Conservation (phyloP, 805 yeast genomes). For the Wickerhamiella brachini region DNA sequence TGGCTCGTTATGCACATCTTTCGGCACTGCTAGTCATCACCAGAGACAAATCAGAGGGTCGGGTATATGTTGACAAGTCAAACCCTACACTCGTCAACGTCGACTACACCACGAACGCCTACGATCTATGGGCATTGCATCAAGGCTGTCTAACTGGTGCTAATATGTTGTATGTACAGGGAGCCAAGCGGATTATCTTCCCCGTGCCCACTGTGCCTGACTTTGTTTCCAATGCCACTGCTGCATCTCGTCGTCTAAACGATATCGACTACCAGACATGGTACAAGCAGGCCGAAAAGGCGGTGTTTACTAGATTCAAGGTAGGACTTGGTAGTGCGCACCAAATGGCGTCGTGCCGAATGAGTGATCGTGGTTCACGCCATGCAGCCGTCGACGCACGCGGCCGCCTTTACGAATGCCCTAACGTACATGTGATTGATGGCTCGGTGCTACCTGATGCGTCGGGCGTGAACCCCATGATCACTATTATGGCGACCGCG, state of each 20-base stretch:
- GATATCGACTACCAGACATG: slow-evolving; percentile 31
- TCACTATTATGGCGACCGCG: slow-evolving; percentile 34
- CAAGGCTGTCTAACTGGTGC: slow-evolving; percentile 29
- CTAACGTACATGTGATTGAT: slow-evolving; percentile 37
- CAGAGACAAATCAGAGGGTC: slow-evolving; percentile 34
- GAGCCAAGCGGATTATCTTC: slow-evolving; percentile 32
- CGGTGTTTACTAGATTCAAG: slow-evolving; percentile 19
- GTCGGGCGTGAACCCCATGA: slow-evolving; percentile 43
- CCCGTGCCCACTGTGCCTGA: slow-evolving; percentile 25
- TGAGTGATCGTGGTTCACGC: slow-evolving; percentile 28
- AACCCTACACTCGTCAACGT: slow-evolving; percentile 25
- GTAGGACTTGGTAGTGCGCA: slow-evolving; percentile 35
- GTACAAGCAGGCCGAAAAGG: slow-evolving; percentile 13
- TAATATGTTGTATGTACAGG: slow-evolving; percentile 35
- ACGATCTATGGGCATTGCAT: slow-evolving; percentile 30
- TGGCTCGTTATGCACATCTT: slow-evolving; percentile 27
- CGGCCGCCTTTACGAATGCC: slow-evolving; percentile 36
- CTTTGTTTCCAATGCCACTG: slow-evolving; percentile 25
- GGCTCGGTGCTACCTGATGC: slow-evolving; percentile 39
- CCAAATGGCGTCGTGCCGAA: slow-evolving; percentile 40
- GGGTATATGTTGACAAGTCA: slow-evolving; percentile 20
- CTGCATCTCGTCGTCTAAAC: slow-evolving; percentile 24
- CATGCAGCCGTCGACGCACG: slow-evolving; percentile 32
- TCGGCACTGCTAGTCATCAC: slow-evolving; percentile 32
- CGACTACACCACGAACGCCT: slow-evolving; percentile 30